Conservation (phyloP, 768 basidiomycete genomes). For the Epithele typhae region DNA sequence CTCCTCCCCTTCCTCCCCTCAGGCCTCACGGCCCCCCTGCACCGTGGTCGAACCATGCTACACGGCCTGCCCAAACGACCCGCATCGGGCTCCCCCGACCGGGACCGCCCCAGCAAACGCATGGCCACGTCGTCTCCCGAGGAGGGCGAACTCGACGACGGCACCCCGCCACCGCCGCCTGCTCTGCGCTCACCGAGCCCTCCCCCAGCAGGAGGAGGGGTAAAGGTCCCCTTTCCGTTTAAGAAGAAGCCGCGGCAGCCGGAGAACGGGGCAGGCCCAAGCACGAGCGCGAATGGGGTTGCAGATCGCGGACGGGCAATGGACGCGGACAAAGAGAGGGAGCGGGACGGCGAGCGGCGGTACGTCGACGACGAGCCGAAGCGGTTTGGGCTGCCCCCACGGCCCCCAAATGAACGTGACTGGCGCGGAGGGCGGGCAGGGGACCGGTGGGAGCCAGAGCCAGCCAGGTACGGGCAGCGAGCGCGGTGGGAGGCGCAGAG, state of each 20-base stretch:
- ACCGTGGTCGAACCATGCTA: slow-evolving; percentile 8
- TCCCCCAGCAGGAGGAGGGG: slow-evolving; percentile 29
- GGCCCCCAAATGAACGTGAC: slow-evolving; percentile 7
- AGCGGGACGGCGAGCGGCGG: slow-evolving; percentile 32
- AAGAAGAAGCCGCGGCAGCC: slow-evolving; percentile 39
- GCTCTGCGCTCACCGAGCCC: slow-evolving; percentile 27
- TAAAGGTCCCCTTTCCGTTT: slow-evolving; percentile 72
- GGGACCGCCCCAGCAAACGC: slow-evolving; percentile 51
- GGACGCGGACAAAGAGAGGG: no score
- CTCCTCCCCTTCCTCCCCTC: slow-evolving; percentile 6
- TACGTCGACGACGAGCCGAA: slow-evolving; percentile 34
- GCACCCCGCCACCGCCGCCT: slow-evolving; percentile 19
- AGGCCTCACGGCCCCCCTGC: not conserved
- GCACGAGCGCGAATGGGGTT: not conserved
- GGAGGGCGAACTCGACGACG: slow-evolving; percentile 80
- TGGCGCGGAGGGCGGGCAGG: slow-evolving; percentile 10
- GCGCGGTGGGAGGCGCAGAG: slow-evolving; percentile 10
- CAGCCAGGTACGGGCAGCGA: slow-evolving; percentile 13
- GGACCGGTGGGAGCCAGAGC: slow-evolving; percentile 38
- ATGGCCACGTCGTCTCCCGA: slow-evolving; percentile 61
- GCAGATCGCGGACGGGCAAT: not conserved
- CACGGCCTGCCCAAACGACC: slow-evolving; percentile 45
- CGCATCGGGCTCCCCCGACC: slow-evolving; percentile 49
- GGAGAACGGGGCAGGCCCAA: slow-evolving; percentile 14
- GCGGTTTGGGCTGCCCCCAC: slow-evolving; percentile 15